Evolutionary conservation across 805 yeast genomes (phyloP).

Genomic region (Grigorovia transvaalensis): DNA sequence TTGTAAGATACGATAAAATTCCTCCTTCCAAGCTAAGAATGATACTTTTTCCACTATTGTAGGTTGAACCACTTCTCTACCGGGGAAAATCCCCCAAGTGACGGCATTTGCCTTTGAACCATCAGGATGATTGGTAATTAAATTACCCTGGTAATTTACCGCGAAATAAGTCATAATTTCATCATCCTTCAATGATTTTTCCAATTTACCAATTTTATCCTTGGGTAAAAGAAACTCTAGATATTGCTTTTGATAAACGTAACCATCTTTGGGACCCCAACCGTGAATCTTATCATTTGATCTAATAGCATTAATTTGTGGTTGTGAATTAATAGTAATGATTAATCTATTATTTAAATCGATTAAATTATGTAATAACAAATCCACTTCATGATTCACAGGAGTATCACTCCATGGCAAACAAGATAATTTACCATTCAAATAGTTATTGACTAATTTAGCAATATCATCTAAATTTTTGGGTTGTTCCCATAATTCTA

Average conservation of each 20-base stretch:
- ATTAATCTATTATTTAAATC: slow-evolving; percentile 57
- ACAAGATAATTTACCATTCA: slow-evolving; percentile 58
- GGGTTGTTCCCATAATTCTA: slow-evolving; percentile 86
- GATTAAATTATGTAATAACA: slow-evolving; percentile 49
- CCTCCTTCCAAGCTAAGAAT: slow-evolving; percentile 95
- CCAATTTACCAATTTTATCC: slow-evolving; percentile 12
- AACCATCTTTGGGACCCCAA: slow-evolving; percentile 94
- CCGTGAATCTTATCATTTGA: slow-evolving; percentile 69
- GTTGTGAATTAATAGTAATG: slow-evolving; percentile 86
- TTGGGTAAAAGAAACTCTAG: slow-evolving; percentile 75
- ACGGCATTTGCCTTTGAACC: slow-evolving; percentile 81
- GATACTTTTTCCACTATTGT: slow-evolving; percentile 89
- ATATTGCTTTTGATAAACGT: slow-evolving; percentile 90
- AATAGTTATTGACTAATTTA: slow-evolving; percentile 52
- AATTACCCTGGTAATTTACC: slow-evolving; percentile 46
- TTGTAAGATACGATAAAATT: slow-evolving; percentile 68
- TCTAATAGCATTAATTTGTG: slow-evolving; percentile 71
- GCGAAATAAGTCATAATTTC: slow-evolving; percentile 68
- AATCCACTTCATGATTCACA: slow-evolving; percentile 60
- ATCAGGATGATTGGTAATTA: slow-evolving; percentile 58
- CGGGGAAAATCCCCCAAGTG: slow-evolving; percentile 98
- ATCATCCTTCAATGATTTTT: slow-evolving; percentile 30
- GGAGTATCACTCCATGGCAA: slow-evolving; percentile 97
- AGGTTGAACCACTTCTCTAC: slow-evolving; percentile 88
- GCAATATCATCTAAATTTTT: slow-evolving; percentile 47